Base-by-base conservation (phyloP, 2,329 filamentous ascomycete species). In the Ustulina deusta region DNA sequence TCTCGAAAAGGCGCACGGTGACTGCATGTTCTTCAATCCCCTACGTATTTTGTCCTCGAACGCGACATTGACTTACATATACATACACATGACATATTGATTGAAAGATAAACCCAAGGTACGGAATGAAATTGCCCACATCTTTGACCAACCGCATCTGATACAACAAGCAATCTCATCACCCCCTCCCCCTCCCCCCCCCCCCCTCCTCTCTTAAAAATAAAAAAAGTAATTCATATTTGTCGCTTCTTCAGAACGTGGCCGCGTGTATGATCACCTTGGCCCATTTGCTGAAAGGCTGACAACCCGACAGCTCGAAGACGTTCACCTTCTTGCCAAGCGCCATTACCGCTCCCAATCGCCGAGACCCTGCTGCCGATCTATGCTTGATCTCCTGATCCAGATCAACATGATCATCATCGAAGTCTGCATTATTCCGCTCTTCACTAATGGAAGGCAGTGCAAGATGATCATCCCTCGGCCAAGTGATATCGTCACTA, bases 401-500 rank as follows among this genome's bases (percentile, higher is more conserved):
- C 9, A 11, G 25, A 2, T 44, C 25, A 3, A 3, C 40, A 6
- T 9, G 3, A 25, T 40, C 22, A 20, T 51, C 57, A 2, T 40
- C 34, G 6, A 51, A 9, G 25, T 40, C 57, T 2, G 32, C 7
- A 13, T n/a, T 6, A 15, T 42, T 15, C 6, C 38, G 17, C 44
- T 22, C 20, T 29, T 60, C 44, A 4, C 32, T 27, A 13, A 34
- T 52, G 6, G n/a, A 13, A 29, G 17, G 3, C 5, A 44, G n/a
- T 3, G 20, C 20, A 17, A 17, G 1, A 40, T 48, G 22, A 40
- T 68, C 46, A 57, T 62, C 59, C n/a, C 51, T 22, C 54, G 52
- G 10, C 42, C 54, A n/a, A 44, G 55, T 32, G 63, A 44, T 0
- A 54, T 69, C 17, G 42, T 62, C 9, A 48, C 64, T 22, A 57